These are phyloP conservation scores for Ascochyta rabiei DNA, from an alignment of 2,329 filamentous ascomycete species.

Conservation along the genomic window DNA sequence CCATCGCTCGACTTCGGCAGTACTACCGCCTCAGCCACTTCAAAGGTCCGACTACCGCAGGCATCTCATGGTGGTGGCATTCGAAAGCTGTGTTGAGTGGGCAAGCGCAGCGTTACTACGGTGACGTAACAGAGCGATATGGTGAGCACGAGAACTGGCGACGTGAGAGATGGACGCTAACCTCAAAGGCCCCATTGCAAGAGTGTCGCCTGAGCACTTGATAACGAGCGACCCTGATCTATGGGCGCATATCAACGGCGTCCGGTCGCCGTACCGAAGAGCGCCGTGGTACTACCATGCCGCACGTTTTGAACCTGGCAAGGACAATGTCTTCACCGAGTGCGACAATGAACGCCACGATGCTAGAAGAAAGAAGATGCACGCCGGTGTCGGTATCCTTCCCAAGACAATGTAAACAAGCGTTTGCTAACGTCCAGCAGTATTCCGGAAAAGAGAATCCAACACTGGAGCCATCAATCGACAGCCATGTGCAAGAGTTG, in stretches of 20 bases:
- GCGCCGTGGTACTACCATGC: slow-evolving; percentile 48
- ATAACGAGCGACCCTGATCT: slow-evolving; percentile 58
- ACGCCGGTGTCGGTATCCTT: slow-evolving; percentile 51
- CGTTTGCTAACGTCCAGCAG: slow-evolving; percentile 30
- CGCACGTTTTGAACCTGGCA: slow-evolving; percentile 59
- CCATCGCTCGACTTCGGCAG: slow-evolving; percentile 27
- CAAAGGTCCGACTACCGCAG: slow-evolving; percentile 37
- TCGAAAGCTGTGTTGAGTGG: slow-evolving; percentile 38
- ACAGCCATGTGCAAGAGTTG: slow-evolving; percentile 55
- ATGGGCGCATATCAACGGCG: slow-evolving; percentile 51
- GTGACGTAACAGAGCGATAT: slow-evolving; percentile 39
- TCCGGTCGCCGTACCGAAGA: slow-evolving; percentile 51
- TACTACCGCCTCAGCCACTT: slow-evolving; percentile 41
- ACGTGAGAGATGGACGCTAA: background rate
- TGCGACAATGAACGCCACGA: slow-evolving; percentile 57
- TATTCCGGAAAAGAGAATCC: slow-evolving; percentile 64
- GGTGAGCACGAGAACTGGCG: slow-evolving; percentile 23
- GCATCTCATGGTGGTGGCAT: slow-evolving; percentile 42
- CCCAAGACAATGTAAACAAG: background rate
- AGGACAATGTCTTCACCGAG: slow-evolving; percentile 61
- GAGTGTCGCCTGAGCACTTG: slow-evolving; percentile 57
- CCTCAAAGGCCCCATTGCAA: slow-evolving; percentile 48
- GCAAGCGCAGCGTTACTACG: slow-evolving; percentile 33
- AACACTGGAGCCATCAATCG: slow-evolving; percentile 57
- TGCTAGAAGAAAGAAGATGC: slow-evolving; percentile 54